Conservation (phyloP, 2,329 filamentous ascomycete genomes). For the Microdochium trichocladiopsis region DNA sequence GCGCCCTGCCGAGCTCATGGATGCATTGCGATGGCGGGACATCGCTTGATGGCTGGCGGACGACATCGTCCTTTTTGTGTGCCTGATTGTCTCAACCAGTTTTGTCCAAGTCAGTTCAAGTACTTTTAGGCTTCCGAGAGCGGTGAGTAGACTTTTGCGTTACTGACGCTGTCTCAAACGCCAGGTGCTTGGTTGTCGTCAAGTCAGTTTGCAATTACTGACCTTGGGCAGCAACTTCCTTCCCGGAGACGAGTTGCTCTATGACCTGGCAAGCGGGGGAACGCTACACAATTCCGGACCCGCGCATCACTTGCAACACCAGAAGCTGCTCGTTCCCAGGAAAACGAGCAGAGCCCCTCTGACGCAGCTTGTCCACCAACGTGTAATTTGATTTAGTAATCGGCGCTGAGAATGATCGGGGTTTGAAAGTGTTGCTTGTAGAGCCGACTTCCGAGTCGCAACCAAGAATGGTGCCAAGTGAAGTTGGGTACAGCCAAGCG, state of each 20-base stretch:
- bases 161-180: not conserved
- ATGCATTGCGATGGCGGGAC: conserved; percentile 52
- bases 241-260: conserved; percentile 24
- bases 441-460: not conserved
- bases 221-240: conserved; percentile 20
- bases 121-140: not conserved
- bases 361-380: conserved; percentile 6
- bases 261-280: conserved; percentile 28
- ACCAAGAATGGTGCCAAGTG: too few species aligned
- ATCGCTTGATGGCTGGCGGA: conserved; percentile 35
- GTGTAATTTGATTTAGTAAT: too few species aligned
- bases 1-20: conserved; percentile 46
- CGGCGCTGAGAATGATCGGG: not conserved
- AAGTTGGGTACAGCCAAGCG: not conserved
- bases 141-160: not conserved
- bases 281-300: conserved; percentile 31
- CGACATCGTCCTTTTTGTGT: conserved; percentile 40
- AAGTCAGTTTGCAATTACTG: conserved; percentile 9
- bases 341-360: conserved; percentile 12
- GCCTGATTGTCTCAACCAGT: not conserved
- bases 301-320: conserved; percentile 34
- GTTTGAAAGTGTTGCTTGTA: not conserved
- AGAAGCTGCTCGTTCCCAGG: conserved; percentile 29
- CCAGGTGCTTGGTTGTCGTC: not conserved
- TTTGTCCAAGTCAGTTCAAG: not conserved